Conservation (phyloP, 2,329 filamentous ascomycete species). For the Parastagonospora avenae region DNA sequence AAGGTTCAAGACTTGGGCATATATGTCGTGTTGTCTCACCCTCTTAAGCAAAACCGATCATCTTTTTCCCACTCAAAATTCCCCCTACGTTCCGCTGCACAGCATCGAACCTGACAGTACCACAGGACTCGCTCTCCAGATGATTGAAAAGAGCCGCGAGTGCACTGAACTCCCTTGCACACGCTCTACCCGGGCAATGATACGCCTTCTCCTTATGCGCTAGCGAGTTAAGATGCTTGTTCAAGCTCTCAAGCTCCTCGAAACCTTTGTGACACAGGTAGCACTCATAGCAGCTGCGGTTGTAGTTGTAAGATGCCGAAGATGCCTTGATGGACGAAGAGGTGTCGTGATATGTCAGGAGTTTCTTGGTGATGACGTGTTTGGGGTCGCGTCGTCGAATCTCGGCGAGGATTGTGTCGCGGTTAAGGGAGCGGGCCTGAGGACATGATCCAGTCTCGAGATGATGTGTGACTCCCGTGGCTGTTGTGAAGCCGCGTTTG, state of each 20-base stretch:
- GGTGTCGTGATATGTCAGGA: neutral
- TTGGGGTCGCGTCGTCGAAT: conserved; percentile 54
- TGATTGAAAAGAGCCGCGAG: conserved; percentile 53
- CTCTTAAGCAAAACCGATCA: neutral
- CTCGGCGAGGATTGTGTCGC: conserved; percentile 54
- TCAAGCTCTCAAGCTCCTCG: conserved; percentile 42
- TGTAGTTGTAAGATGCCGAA: conserved; percentile 51
- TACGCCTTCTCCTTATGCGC: conserved; percentile 56
- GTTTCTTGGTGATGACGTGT: conserved; percentile 13
- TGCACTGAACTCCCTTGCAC: conserved; percentile 47
- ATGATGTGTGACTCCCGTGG: conserved; percentile 61
- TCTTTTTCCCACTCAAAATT: neutral
- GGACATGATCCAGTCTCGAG: conserved; percentile 61
- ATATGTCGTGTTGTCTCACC: neutral
- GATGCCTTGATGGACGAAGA: conserved; percentile 39
- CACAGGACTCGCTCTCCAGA: conserved; percentile 53
- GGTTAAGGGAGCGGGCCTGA: conserved; percentile 50
- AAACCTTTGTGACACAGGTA: conserved; percentile 60
- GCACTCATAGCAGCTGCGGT: conserved; percentile 57
- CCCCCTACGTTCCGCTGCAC: conserved; percentile 23
- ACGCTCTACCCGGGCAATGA: conserved; percentile 52
- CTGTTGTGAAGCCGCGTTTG: conserved; percentile 50
- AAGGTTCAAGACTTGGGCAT: no score
- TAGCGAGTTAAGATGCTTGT: conserved; percentile 61
- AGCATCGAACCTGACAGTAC: conserved; percentile 47